Base-by-base conservation (phyloP, 768 basidiomycete species). In the Tulasnella calospora region DNA sequence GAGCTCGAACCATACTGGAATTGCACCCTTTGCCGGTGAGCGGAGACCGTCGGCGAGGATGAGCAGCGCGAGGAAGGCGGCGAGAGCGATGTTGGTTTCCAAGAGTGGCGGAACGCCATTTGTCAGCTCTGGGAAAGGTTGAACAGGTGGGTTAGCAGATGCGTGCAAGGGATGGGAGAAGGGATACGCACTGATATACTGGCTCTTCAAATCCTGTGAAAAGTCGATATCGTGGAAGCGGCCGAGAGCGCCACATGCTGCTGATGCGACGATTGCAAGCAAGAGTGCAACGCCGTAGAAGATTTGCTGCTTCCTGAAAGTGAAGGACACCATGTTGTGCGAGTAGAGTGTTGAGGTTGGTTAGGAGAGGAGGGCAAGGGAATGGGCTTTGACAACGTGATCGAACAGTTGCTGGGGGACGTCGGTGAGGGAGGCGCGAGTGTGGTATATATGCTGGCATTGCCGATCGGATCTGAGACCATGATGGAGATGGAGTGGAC, bases 1-100 rank as follows among this genome's bases (percentile, higher is more conserved):
- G 57, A 79, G 69, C 77, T 82, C 79, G 78, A 81, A 78, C 80
- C 80, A 70, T 76, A 79, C 33, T 21, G 79, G 67, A 51, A 78
- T 41, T n/a, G 77, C 36, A 69, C 69, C 21, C 74, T 80, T 35
- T 67, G 61, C 8, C 19, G 61, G 61, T 35, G 61, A 67, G 72
- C 81, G 78, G 74, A 81, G 79, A 80, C 81, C 80, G 69, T 78
- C 77, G 67, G 70, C 27, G 46, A 78, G 71, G 77, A 70, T 46
- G 77, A 78, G 77, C 13, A 51, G 80, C 19, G 75, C 77, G 78
- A 79, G 47, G 30, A 79, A 80, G 79, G 57, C 77, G 47, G 72
- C 78, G 74, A 79, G 80, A 71, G 55, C 71, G 33, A 71, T 23
- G 69, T 78, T 78, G 69, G 77, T 71, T 15, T 70, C 36, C 23